These are phyloP conservation scores for Chaetomidium leptoderma DNA, from an alignment of 495 filamentous ascomycete species.

Conservation along the genomic window DNA sequence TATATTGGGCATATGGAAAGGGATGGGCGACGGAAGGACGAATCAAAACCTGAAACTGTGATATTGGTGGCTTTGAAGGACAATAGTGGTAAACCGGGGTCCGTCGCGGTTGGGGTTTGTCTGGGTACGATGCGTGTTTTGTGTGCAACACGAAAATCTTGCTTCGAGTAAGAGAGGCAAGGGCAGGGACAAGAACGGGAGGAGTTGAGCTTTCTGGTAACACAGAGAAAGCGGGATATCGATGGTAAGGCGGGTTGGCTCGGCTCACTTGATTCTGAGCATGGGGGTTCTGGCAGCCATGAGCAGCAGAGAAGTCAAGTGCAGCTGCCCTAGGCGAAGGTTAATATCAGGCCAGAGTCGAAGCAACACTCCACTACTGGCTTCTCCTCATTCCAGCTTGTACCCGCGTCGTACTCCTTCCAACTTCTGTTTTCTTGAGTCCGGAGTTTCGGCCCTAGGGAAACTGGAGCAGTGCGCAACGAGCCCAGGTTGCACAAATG, in stretches of 20 bases:
- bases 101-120: too few species aligned
- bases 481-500: not conserved
- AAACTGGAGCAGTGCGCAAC: too few species aligned
- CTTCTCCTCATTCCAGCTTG: too few species aligned
- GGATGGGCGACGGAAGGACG: too few species aligned
- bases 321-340: not conserved
- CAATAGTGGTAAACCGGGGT: too few species aligned
- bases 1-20: too few species aligned
- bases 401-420: too few species aligned
- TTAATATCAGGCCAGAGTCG: too few species aligned
- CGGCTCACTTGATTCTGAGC: not conserved
- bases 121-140: not conserved
- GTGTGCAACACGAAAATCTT: not conserved
- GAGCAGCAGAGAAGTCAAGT: not conserved
- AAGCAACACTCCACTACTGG: too few species aligned
- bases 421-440: too few species aligned
- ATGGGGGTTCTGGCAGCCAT: not conserved
- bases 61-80: too few species aligned
- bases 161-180: not conserved
- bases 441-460: not conserved
- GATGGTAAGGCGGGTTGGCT: not conserved
- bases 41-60: too few species aligned
- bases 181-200: not conserved
- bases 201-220: not conserved
- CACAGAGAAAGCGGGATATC: not conserved